Evolutionary conservation across 1,139 yeast genomes (phyloP).

Genomic region (Sugiyamaella paludigena): DNA sequence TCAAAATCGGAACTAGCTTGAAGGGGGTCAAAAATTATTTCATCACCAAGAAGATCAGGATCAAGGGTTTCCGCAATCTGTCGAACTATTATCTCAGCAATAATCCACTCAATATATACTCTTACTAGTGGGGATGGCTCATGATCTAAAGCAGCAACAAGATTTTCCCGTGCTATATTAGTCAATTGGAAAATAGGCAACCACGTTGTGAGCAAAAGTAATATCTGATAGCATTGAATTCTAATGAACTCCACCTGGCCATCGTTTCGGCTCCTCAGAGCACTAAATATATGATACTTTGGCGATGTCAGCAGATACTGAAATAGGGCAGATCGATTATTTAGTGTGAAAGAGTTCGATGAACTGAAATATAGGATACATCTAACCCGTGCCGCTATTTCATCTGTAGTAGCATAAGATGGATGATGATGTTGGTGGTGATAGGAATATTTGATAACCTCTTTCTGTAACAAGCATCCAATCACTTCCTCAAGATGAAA

Average conservation of each 20-base stretch:
- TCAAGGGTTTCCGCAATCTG: neutral
- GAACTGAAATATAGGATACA: slow-evolving; percentile 28
- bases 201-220: slow-evolving; percentile 43
- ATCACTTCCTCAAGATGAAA: slow-evolving; percentile 62
- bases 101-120: slow-evolving; percentile 74
- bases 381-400: slow-evolving; percentile 52
- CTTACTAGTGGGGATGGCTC: slow-evolving; percentile 81
- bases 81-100: slow-evolving; percentile 44
- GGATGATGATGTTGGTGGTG: slow-evolving; percentile 18
- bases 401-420: slow-evolving; percentile 51
- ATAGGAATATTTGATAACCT: slow-evolving; percentile 29
- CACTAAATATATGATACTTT: slow-evolving; percentile 46
- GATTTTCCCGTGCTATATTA: slow-evolving; percentile 26
- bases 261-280: slow-evolving; percentile 53
- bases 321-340: slow-evolving; percentile 41
- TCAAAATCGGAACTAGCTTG: slow-evolving; percentile 32
- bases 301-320: slow-evolving; percentile 45
- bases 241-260: slow-evolving; percentile 69
- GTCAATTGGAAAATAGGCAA: slow-evolving; percentile 23
- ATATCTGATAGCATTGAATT: slow-evolving; percentile 53
- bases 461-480: slow-evolving; percentile 49
- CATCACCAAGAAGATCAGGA: slow-evolving; percentile 10
- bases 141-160: slow-evolving; percentile 40
- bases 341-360: slow-evolving; percentile 29
- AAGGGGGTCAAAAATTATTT: slow-evolving; percentile 32